These are phyloP conservation scores for Dipodascopsis tothii DNA, from an alignment of 805 yeast genomes.

Conservation along the genomic window DNA sequence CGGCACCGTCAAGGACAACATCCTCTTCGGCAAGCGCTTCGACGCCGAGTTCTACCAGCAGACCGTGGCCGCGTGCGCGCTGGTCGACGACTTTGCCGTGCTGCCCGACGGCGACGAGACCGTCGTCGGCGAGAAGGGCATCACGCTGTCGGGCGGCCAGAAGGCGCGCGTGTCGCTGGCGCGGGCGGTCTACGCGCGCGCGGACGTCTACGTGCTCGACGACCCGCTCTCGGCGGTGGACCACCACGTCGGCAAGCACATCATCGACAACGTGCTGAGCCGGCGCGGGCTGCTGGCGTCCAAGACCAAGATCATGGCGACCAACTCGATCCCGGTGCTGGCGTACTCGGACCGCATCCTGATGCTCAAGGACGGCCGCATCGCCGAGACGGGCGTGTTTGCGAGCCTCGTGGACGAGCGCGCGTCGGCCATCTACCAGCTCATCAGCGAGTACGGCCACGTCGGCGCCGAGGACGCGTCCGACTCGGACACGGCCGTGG, in stretches of 20 bases:
- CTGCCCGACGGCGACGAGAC: slow-evolving; percentile 87
- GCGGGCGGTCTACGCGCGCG: slow-evolving; percentile 88
- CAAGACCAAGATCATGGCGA: slow-evolving; percentile 72
- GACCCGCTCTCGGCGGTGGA: slow-evolving; percentile 95
- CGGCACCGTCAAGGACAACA: slow-evolving; percentile 83
- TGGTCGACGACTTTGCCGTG: slow-evolving; percentile 64
- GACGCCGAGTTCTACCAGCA: slow-evolving; percentile 72
- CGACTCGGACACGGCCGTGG: slow-evolving; percentile 2
- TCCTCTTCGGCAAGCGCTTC: slow-evolving; percentile 75
- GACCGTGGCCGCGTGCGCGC: slow-evolving; percentile 85
- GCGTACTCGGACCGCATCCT: slow-evolving; percentile 64
- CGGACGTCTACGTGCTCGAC: slow-evolving; percentile 82
- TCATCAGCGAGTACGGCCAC: slow-evolving; percentile 21
- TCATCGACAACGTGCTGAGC: slow-evolving; percentile 75
- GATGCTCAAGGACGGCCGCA: slow-evolving; percentile 48
- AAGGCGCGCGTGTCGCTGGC: slow-evolving; percentile 92
- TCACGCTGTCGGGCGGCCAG: slow-evolving; percentile 92
- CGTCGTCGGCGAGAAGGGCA: slow-evolving; percentile 94
- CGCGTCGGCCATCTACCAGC: slow-evolving; percentile 11
- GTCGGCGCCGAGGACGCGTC: slow-evolving; percentile 1
- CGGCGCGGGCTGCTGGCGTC: slow-evolving; percentile 65
- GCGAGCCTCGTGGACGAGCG: slow-evolving; percentile 22
- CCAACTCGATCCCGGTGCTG: slow-evolving; percentile 77
- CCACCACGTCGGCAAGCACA: slow-evolving; percentile 86
- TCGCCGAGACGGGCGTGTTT: slow-evolving; percentile 33